These are phyloP conservation scores for Pichia kluyveri DNA, from an alignment of 805 yeast genomes.

Conservation along the genomic window DNA sequence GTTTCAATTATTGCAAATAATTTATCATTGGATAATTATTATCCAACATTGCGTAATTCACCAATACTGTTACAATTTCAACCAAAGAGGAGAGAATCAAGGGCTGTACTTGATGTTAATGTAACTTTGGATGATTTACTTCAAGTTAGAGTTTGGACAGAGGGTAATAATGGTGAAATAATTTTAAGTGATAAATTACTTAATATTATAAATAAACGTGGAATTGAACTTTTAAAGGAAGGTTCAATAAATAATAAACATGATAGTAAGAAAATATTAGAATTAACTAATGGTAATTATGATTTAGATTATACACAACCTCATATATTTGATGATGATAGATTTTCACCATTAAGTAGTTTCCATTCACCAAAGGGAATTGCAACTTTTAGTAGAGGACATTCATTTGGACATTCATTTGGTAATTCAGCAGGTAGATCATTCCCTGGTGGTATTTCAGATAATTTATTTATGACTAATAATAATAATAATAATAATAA, in stretches of 20 bases:
- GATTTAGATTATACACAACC: conserved; percentile 21
- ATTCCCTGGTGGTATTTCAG: neutral
- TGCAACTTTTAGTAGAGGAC: conserved; percentile 8
- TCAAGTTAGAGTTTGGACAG: conserved; percentile 17
- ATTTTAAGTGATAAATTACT: conserved; percentile 13
- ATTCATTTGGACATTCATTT: conserved; percentile 4
- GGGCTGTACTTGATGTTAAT: conserved; percentile 39
- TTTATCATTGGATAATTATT: conserved; percentile 50
- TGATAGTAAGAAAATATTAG: neutral
- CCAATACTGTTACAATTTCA: conserved; percentile 48
- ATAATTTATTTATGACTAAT: neutral
- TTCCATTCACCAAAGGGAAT: conserved; percentile 7
- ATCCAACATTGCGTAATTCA: conserved; percentile 59
- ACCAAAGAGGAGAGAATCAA: conserved; percentile 32
- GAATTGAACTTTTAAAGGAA: neutral
- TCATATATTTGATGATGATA: conserved; percentile 13
- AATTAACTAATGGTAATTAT: conserved; percentile 17
- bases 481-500: neutral
- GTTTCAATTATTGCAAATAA: conserved; percentile 23
- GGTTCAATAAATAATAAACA: neutral
- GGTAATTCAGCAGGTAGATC: conserved; percentile 1
- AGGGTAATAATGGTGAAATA: conserved; percentile 5
- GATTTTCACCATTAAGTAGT: conserved; percentile 6
- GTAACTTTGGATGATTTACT: conserved; percentile 32
- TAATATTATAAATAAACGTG: neutral